Evolutionary conservation across 1,284 basidiomycete genomes (phyloP).

Genomic region (Xerocomus amazonicus): DNA sequence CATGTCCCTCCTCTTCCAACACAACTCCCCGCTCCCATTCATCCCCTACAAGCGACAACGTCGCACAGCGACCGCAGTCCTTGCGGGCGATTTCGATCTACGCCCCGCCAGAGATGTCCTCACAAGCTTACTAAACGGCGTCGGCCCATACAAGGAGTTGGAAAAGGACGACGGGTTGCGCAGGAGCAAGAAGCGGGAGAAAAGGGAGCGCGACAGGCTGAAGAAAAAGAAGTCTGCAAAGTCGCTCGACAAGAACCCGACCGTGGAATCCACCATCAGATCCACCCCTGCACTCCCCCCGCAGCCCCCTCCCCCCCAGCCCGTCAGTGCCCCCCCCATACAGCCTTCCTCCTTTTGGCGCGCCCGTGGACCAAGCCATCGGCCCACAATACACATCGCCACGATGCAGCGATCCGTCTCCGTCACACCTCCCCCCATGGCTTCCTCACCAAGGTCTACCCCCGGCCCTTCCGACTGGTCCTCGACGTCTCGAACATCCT

Average conservation of each 20-base stretch:
- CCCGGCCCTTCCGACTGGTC: constrained; percentile 71
- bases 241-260: constrained; percentile 25
- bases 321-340: constrained; percentile 22
- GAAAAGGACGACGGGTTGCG: constrained; percentile 56
- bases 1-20: constrained; percentile 36
- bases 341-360: constrained; percentile 56
- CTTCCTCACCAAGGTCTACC: constrained; percentile 62
- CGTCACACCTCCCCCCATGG: constrained; percentile 68
- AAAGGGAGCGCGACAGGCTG: constrained; percentile 46
- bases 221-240: constrained; percentile 25
- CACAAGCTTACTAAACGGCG: constrained; percentile 72
- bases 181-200: constrained; percentile 50
- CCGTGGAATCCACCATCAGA: constrained; percentile 14
- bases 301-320: constrained; percentile 24
- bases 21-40: constrained; percentile 27
- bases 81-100: constrained; percentile 68
- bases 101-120: constrained; percentile 66
- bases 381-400: constrained; percentile 66
- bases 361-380: constrained; percentile 56
- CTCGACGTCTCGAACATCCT: constrained; percentile 67
- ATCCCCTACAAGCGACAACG: constrained; percentile 48
- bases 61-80: constrained; percentile 67
- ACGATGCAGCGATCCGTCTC: constrained; percentile 63
- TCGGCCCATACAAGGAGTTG: constrained; percentile 57
- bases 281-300: constrained; percentile 24